phyloP scores from a whole-genome alignment of 305 asterid species.

The Lippia alba region DNA sequence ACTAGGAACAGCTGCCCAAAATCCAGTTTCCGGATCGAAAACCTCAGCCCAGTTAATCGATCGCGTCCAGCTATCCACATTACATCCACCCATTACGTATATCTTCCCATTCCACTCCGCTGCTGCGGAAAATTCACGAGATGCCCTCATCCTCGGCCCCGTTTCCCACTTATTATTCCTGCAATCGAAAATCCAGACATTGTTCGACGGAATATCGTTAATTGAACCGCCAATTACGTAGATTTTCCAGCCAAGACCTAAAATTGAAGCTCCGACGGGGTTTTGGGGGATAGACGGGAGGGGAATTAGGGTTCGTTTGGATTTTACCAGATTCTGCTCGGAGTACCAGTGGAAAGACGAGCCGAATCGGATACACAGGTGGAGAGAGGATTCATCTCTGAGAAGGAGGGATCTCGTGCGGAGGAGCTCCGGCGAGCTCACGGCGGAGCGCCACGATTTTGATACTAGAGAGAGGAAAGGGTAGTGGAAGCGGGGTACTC shows the following conservation, averaged over 20 bases:
- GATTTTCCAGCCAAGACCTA: slow-evolving; percentile 62
- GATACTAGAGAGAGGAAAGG: slow-evolving; percentile 72
- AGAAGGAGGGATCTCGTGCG: slow-evolving; percentile 62
- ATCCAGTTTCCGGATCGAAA: slow-evolving; percentile 56
- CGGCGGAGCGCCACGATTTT: slow-evolving; percentile 68
- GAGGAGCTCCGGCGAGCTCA: slow-evolving; percentile 62
- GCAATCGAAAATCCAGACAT: slow-evolving; percentile 75
- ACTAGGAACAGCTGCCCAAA: slow-evolving; percentile 68
- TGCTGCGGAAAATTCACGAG: slow-evolving; percentile 85
- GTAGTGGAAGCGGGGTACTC: slow-evolving; percentile 65
- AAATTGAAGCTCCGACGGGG: slow-evolving; percentile 70
- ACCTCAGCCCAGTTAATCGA: slow-evolving; percentile 86
- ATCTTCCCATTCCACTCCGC: slow-evolving; percentile 65
- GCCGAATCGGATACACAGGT: slow-evolving; percentile 58
- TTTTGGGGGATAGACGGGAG: slow-evolving; percentile 59
- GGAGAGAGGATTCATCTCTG: slow-evolving; percentile 61
- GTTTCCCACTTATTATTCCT: slow-evolving; percentile 73
- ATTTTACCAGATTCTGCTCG: slow-evolving; percentile 38
- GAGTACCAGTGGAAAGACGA: slow-evolving; percentile 68
- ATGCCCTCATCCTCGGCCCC: slow-evolving; percentile 71
- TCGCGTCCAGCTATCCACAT: slow-evolving; percentile 77
- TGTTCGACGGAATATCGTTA: slow-evolving; percentile 60
- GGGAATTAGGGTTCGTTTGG: slow-evolving; percentile 39
- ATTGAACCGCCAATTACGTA: slow-evolving; percentile 85
- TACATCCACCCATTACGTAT: slow-evolving; percentile 85